Base-by-base conservation (phyloP, 2,329 filamentous ascomycete species). In the Periconia sp. region DNA sequence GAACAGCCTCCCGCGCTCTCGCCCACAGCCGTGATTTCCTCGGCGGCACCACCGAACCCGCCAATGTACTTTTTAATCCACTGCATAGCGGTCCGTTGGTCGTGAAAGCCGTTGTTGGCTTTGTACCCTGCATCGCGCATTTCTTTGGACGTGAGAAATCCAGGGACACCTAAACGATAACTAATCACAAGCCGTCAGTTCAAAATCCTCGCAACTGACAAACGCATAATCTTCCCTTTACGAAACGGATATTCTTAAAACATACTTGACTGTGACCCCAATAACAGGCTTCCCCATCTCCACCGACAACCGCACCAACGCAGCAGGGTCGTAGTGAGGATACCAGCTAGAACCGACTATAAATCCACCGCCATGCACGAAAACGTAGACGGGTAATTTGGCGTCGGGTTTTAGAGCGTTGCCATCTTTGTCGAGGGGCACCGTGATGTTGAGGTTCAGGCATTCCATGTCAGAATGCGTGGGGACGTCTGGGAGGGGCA, bases 361-460 rank as follows among this genome's bases (percentile, higher is more conserved):
- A 46, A 81, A 78, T 0, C 78, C 81, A 11, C 82, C 81, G 0
- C 82, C 82, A 54, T 84, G 81, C 5, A 84, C 74, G 56, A 81
- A 82, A 1, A 81, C 73, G 40, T 82, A 72, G 0, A 83, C 80
- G 0, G 81, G 82, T 2, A 83, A 66, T 6, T 73, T 74, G 13
- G 67, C 64, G 5, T 54, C 57, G 3, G 52, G 41, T 27, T 62
- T 54, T 14, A 70, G 58, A 2, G 40, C 40, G 1, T 2, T 13
- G 14, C 64, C 65, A 53, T 63, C 52, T 15, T 59, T 58, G 18
- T 44, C 47, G 2, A 58, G 45, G 1, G 81, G 81, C 0, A 79
- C 70, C 0, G 78, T 77, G 45, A 84, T 77, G 54, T 82, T 83
- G 17, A 84, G 65, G 46, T 81, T 82, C 20, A 85, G 66, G 31